Base-by-base conservation (phyloP, 2,329 filamentous ascomycete genomes). In the Arthrinium phaeospermum region DNA sequence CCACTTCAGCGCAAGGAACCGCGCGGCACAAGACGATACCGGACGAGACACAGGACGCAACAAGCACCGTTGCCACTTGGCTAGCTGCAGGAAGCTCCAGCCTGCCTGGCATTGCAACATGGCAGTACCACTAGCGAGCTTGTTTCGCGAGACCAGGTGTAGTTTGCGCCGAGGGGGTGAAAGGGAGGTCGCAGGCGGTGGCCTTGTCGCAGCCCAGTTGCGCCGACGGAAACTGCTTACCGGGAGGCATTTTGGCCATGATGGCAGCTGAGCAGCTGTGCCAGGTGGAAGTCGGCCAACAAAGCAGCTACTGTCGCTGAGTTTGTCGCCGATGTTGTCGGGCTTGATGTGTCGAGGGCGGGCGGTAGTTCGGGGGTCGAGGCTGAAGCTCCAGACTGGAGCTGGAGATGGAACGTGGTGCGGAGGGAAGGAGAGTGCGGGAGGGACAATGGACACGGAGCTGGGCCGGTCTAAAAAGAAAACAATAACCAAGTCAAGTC, bases 371-470 rank as follows among this genome's bases (percentile, higher is more conserved):
- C 57, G 30, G 53, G 53, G 34, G 57, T 64, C 34, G 57, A 64
- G 57, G 57, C 57, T 64, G 57, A 41, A 64, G 34, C 57, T 64
- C 49, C 57, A 64, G 57, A 64, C 57, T 64, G 30, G 57, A 64
- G 57, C 57, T 64, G 30, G 57, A 64, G 57, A 41, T 37, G 8
- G 19, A 37, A 64, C 30, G 57, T 41, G 37, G 57, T 41, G 57
- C 49, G 57, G 51, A 7, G n/a, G 19, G 34, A 12, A 22, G 57
- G 30, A 1, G 57, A 22, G 57, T 5, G 34, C 13, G 57, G 34
- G 34, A n/a, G 57, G 34, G 34, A 64, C 34, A 41, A 13, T 41
- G n/a, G 41, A 64, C 34, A 64, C 19, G 57, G 57, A 37, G 34
- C 34, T 64, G 34, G 13, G 30, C 57, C 14, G 57, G 57, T 22